phyloP scores from a whole-genome alignment of 2,329 filamentous ascomycete species.

The Pseudogymnoascus sp. region DNA sequence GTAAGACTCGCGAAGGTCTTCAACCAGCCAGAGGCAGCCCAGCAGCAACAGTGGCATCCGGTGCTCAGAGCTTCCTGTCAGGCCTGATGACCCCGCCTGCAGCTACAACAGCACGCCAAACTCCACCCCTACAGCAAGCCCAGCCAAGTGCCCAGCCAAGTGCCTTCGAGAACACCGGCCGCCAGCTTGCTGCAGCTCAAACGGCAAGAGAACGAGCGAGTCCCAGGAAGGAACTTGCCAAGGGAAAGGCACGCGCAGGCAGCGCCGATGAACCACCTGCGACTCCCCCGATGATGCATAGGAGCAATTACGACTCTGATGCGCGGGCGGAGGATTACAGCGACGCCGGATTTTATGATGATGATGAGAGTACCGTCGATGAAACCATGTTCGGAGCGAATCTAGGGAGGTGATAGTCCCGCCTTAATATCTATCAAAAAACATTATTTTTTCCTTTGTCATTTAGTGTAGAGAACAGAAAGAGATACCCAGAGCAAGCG shows the following conservation, averaged over 20 bases:
- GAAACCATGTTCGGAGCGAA: constrained; percentile 13
- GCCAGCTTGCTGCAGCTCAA: constrained; percentile 47
- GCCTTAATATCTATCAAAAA: constrained; percentile 6
- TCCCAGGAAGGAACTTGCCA: constrained; percentile 5
- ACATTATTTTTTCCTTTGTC: not conserved
- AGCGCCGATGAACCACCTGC: constrained; percentile 22
- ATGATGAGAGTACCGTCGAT: constrained; percentile 25
- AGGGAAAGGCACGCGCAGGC: constrained; percentile 29
- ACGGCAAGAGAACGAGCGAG: constrained; percentile 25
- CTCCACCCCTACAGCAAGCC: constrained; percentile 37
- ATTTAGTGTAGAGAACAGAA: constrained; percentile 3
- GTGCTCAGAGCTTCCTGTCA: constrained; percentile 57
- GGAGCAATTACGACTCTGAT: constrained; percentile 52
- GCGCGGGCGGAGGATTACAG: constrained; percentile 46
- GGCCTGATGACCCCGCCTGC: constrained; percentile 87
- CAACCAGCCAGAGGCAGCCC: constrained; percentile 34
- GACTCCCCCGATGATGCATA: constrained; percentile 55
- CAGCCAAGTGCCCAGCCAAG: constrained; percentile 42
- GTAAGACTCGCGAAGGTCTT: constrained; percentile 47
- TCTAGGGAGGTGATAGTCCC: constrained; percentile 10
- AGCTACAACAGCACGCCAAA: constrained; percentile 54
- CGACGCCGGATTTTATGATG: constrained; percentile 29
- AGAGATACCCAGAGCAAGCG: not conserved
- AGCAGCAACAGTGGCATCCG: constrained; percentile 33
- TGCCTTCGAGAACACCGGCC: constrained; percentile 52